Evolutionary conservation across 2,329 filamentous ascomycete species (phyloP).

Genomic region (Ascochyta lentis): DNA sequence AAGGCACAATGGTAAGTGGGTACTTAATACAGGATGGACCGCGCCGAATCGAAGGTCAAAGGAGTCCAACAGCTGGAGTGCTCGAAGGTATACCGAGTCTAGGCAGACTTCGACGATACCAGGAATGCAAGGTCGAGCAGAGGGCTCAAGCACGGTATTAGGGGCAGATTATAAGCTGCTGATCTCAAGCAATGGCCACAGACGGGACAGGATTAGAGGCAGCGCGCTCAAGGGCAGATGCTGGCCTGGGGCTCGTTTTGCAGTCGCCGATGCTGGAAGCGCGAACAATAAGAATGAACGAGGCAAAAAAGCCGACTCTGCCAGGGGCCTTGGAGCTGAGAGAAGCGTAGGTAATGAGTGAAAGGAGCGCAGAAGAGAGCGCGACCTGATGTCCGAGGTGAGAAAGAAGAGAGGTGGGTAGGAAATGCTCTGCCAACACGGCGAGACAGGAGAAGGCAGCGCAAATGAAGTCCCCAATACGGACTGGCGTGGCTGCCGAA

Average conservation of each 20-base stretch:
- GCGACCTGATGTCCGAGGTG: conserved; percentile 36
- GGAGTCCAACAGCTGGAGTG: conserved; percentile 29
- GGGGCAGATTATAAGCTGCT: conserved; percentile 21
- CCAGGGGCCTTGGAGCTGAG: conserved; percentile 38
- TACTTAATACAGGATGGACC: conserved; percentile 33
- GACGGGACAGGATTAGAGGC: conserved; percentile 34
- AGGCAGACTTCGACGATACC: conserved; percentile 23
- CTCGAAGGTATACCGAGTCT: conserved; percentile 24
- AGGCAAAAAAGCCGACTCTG: conserved; percentile 43
- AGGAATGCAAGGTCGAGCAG: conserved; percentile 20
- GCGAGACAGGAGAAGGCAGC: conserved; percentile 43
- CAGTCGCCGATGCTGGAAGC: conserved; percentile 46
- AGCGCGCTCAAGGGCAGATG: conserved; percentile 29
- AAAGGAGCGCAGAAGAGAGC: conserved; percentile 43
- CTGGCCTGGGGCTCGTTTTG: conserved; percentile 40
- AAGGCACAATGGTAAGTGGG: conserved; percentile 37
- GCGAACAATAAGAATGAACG: conserved; percentile 50
- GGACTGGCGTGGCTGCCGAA: conserved; percentile 37
- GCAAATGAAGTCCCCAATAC: conserved; percentile 43
- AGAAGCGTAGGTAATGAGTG: conserved; percentile 48
- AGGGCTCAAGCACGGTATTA: conserved; percentile 25
- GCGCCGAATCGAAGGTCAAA: conserved; percentile 37
- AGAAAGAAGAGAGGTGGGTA: conserved; percentile 40
- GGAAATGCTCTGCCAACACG: conserved; percentile 29
- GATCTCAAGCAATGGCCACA: conserved; percentile 29